Evolutionary conservation across 345 rosid species (phyloP), one percentile per base, ranked within the genome.

Genomic region (Cardamine resedifolia): DNA sequence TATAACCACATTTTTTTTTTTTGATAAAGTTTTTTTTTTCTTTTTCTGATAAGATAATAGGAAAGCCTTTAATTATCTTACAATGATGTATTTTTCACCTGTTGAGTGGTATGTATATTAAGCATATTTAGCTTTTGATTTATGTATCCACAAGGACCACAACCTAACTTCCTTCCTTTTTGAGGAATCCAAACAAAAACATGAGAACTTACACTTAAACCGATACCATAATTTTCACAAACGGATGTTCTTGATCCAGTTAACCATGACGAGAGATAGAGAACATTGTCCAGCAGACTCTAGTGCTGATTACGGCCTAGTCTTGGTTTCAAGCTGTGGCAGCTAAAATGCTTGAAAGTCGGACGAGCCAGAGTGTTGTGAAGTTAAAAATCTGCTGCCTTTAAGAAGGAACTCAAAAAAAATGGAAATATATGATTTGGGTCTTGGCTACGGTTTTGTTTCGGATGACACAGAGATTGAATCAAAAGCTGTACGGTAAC

Each of bases 401-500:
- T 55, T 55, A 10, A 16, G 11, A 56, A 51, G 61, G 27, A 61
- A 24, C 71, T 63, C 43, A 18, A 43, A 50, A 31, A 30, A 60
- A 44, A 11, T 38, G 50, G 63, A 34, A 68, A 51, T 52, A 36
- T 20, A 21, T 20, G 66, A 64, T 28, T 48, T 48, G 61, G n/a
- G n/a, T 38, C 48, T 26, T 38, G 47, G 28, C 56, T 77, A 64
- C 18, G 56, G 47, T 76, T 82, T 77, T 20, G 72, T 68, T 36
- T 70, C 62, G 4, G 88, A 72, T 56, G 64, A 76, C 57, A 24
- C 33, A n/a, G 65, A 66, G 38, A 33, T 23, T 21, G 75, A 57
- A 70, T 87, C 91, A 45, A 79, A 90, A 31, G 87, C 80, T 57
- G 97, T 86, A 27, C 81, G 91, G 66, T 85, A 90, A 52, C 75